A percentile compares a stretch with the other conserved stretches of the same genome.
Evolutionary conservation across 495 filamentous ascomycete genomes (phyloP).

Genomic region (Emericellopsis terricola): DNA sequence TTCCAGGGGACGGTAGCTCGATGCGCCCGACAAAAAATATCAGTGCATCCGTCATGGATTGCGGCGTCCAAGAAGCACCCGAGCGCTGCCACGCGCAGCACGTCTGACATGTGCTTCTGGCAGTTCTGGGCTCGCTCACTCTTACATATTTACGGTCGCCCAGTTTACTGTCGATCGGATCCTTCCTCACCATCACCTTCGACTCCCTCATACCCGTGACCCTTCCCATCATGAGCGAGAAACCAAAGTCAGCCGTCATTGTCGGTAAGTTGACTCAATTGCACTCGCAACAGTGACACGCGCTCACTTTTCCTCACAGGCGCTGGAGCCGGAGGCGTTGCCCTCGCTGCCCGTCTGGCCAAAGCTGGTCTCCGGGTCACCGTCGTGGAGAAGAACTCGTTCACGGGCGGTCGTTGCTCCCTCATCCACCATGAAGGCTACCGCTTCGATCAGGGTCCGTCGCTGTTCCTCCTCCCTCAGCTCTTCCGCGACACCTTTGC

Average conservation of each 20-base stretch:
- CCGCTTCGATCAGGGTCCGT: conserved; percentile 57
- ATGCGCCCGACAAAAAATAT: too few species aligned
- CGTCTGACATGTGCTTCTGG: too few species aligned
- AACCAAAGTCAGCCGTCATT: conserved; percentile 24
- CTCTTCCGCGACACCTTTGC: conserved; percentile 44
- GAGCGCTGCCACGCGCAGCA: too few species aligned
- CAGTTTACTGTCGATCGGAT: too few species aligned
- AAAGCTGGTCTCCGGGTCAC: conserved; percentile 46
- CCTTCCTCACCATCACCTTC: too few species aligned
- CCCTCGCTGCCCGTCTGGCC: conserved; percentile 47
- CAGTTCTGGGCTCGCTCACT: too few species aligned
- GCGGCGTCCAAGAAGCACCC: too few species aligned
- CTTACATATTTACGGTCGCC: too few species aligned
- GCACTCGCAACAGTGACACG: conserved; percentile 2
- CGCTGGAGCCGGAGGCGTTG: conserved; percentile 49
- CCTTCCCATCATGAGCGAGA: conserved; percentile 4
- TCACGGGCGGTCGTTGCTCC: conserved; percentile 47
- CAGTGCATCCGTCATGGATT: too few species aligned
- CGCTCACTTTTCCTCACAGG: conserved; percentile 15
- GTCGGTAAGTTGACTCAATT: conserved; percentile 26
- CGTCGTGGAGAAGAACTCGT: conserved; percentile 49
- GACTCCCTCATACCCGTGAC: too few species aligned
- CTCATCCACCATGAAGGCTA: conserved; percentile 35
- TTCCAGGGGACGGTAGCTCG: too few species aligned
- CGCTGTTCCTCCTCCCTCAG: conserved; percentile 45